Evolutionary conservation across 1,139 yeast genomes (phyloP), one percentile per base, ranked within the genome.

Genomic region (Protomyces pachydermus): DNA sequence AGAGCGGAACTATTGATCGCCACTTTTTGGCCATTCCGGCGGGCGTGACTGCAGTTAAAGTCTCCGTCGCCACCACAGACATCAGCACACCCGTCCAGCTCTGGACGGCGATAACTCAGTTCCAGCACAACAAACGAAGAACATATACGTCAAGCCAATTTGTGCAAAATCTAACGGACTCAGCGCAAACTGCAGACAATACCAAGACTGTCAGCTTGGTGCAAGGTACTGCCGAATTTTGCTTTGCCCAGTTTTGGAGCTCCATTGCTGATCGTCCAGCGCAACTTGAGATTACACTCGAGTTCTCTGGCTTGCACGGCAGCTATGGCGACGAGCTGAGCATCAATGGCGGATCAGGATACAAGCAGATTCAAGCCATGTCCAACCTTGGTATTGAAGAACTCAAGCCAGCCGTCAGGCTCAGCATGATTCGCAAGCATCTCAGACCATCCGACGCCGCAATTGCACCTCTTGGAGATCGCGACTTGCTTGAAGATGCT

Each of bases 241-340:
- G 67, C 39, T 53, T 66, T 50, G 66, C 67, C 16, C 66, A 66
- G 39, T 65, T 64, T 46, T 66, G 67, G 67, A 60, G 52, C 42
- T 52, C 64, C 16, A 35, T 48, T 32, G 50, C 65, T 9, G 60
- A 55, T 46, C 65, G 56, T 5, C 61, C 64, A 3, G 62, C 60
- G 39, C 54, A 60, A 23, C 53, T 64, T 32, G 58, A 53, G 12
- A 50, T 66, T 42, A 56, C 56, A 16, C 35, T 66, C 20, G 64
- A 65, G 12, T 66, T 66, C 45, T 67, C 66, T 45, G 67, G 67
- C 18, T 35, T 64, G 39, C 34, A 54, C n/a, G 50, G 52, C 4
- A 39, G 53, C 28, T 55, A 56, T 23, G 65, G 65, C 14, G 25
- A 38, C 5, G 52, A 23, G 10, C 18, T 60, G n/a, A 12, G 53